Evolutionary conservation across 1,139 yeast genomes (phyloP), one percentile per base, ranked within the genome.

Genomic region (Yamadazyma spencermartinsiae): DNA sequence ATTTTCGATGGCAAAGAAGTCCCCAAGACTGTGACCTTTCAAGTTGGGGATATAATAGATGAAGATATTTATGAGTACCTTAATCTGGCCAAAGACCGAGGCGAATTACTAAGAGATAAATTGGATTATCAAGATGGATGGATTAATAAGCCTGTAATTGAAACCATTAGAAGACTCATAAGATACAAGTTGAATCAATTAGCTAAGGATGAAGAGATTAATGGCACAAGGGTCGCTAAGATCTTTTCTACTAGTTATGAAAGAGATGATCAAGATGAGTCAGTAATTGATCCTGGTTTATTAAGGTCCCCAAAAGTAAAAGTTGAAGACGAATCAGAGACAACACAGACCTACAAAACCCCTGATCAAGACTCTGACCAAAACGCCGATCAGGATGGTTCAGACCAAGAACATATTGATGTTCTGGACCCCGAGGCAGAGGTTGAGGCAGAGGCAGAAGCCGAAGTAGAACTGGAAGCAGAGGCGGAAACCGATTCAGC

Each of bases 11-110:
- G 98, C 3, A 65, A 63, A 2, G 72, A 71, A 24, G 55, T 86
- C 17, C 95, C 97, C 0, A 65, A 74, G 37, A 77, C 87, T 2
- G 75, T 87, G 4, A 76, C 85, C 40, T 81, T 85, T 50, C 96
- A 88, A 55, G 66, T 92, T n/a, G 90, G 90, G 26, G 94, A 92
- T 55, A 68, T 92, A 4, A 60, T 75, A 3, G 96, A 88, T 54
- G 75, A 79, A 5, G 82, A 81, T 46, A 67, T 90, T 9, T 57
- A 61, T 4, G 67, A 68, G 5, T 59, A 86, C 3, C 59, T 86
- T 13, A 59, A 65, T 3, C 26, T 10, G 4, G 26, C 12, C 26
- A 65, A 5, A 51, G 58, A 35, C 42, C 72, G 43, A 66, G 74
- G 51, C 53, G 61, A 13, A 51, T 61, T 33, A 14, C 16, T 28